These are phyloP conservation scores for Hibiscus tridactylites DNA, from an alignment of 345 rosid species.

Conservation along the genomic window DNA sequence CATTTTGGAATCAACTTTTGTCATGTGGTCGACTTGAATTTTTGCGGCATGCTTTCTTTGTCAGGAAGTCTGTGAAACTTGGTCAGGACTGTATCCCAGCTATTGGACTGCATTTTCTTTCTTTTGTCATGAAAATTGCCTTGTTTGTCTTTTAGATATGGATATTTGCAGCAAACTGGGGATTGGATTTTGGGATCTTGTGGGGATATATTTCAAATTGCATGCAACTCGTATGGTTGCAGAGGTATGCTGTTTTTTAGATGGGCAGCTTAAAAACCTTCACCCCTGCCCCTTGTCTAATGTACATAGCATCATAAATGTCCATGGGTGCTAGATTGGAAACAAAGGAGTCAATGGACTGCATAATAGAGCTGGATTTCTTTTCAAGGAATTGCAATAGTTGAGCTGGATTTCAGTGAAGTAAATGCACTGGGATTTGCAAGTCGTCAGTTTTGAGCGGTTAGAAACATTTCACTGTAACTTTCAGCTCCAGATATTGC, in stretches of 20 bases:
- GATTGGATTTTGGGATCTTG: slow-evolving; percentile 83
- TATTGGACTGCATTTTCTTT: slow-evolving; percentile 20
- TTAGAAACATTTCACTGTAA: slow-evolving; percentile 45
- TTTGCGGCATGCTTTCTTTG: slow-evolving; percentile 10
- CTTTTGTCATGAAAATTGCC: slow-evolving; percentile 37
- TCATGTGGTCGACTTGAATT: slow-evolving; percentile 2
- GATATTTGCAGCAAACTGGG: slow-evolving; percentile 83
- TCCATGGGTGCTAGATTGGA: slow-evolving; percentile 79
- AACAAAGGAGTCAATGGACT: slow-evolving; percentile 75
- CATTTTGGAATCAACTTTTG: background rate
- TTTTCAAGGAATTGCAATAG: slow-evolving; percentile 53
- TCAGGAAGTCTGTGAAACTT: slow-evolving; percentile 13
- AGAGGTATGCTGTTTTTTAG: slow-evolving; percentile 86
- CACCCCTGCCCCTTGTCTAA: slow-evolving; percentile 38
- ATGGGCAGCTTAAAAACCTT: slow-evolving; percentile 63
- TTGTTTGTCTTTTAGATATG: slow-evolving; percentile 61
- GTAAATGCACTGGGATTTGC: slow-evolving; percentile 65
- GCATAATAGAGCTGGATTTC: slow-evolving; percentile 55
- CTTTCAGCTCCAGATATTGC: slow-evolving; percentile 41
- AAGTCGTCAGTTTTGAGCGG: slow-evolving; percentile 50
- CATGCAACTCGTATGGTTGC: slow-evolving; percentile 65
- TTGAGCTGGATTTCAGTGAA: slow-evolving; percentile 57
- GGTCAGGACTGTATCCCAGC: slow-evolving; percentile 8
- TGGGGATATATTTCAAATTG: slow-evolving; percentile 69
- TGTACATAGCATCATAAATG: slow-evolving; percentile 45